Evolutionary conservation across 306 rosid species (phyloP).

Genomic region (Cicer pinnatifidum): DNA sequence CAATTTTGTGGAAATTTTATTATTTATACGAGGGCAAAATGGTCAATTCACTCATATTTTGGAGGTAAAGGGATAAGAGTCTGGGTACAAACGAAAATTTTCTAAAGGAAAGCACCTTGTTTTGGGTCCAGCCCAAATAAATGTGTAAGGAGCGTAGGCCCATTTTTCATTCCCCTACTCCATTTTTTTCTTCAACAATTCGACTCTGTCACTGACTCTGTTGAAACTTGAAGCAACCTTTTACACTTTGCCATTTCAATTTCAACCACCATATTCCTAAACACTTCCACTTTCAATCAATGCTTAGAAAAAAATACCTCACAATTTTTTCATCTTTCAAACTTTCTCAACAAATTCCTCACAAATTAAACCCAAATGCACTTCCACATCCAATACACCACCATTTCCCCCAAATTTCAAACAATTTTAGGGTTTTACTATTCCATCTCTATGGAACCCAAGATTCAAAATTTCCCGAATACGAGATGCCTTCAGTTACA

Average conservation of each 20-base stretch:
- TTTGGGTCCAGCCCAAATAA: neutral
- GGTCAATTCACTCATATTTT: too few relatives aligned
- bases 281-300: constrained; percentile 35
- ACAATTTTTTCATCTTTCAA: constrained; percentile 36
- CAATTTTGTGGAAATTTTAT: too few relatives aligned
- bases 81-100: too few relatives aligned
- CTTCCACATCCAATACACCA: constrained; percentile 42
- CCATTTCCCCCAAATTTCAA: constrained; percentile 37
- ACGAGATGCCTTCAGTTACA: constrained; percentile 90
- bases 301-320: constrained; percentile 54
- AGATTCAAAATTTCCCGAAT: constrained; percentile 76
- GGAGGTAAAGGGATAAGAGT: too few relatives aligned
- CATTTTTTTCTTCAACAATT: neutral
- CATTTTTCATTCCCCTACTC: neutral
- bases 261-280: neutral
- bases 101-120: too few relatives aligned
- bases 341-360: constrained; percentile 35
- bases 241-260: too few relatives aligned
- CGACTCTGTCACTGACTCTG: neutral
- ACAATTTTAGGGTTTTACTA: constrained; percentile 55
- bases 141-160: neutral
- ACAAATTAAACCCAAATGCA: constrained; percentile 21
- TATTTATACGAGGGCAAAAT: too few relatives aligned
- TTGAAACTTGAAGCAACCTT: neutral
- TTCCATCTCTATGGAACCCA: constrained; percentile 47